Base-by-base conservation (phyloP, 2,329 filamentous ascomycete genomes). In the Arthrobotrys conoides region DNA sequence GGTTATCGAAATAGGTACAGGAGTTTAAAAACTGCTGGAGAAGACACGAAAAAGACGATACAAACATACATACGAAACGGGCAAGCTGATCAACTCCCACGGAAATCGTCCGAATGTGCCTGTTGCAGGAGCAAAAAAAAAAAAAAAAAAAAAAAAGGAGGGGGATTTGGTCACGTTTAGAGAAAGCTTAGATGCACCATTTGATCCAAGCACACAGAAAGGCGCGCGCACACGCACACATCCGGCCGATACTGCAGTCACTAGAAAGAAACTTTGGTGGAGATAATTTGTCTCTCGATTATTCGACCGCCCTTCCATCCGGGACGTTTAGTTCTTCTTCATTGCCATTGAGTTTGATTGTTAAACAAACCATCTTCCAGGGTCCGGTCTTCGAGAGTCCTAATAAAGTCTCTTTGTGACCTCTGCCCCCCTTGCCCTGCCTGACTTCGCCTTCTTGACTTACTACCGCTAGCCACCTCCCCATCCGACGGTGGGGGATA, bases 381-480 rank as follows among this genome's bases (percentile, higher is more conserved):
- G 1, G 94, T 97, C 41, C 96, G 90, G 85, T 98, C 96, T 85
- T 99, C 96, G 80, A 99, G 87, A 80, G 92, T 97, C 70, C 96
- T 90, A 82, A 99, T 97, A 83, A 99, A 97, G 83, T 98, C 95
- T 49, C 94, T 88, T 83, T 94, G 91, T 53, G 84, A 84, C 85
- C 87, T 84, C 53, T 79, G 75, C 20, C 55, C 68, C n/a, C 64
- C 64, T 33, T 79, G 75, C 10, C 75, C 75, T 14, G 70, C 70
- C 30, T 79, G 75, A 24, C 75, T 79, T 27, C 75, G 53, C 36
- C 75, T 79, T 41, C 87, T 88, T 53, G 81, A 86, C 87, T 51
- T 88, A 86, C 83, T 89, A 88, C 81, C 90, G 89, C 55, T 89
- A 89, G 83, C 93, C 95, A 53, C 92, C 92, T 83, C 94, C 89